Evolutionary conservation across 345 rosid genomes (phyloP).

Genomic region (Odontarrhena argentea): DNA sequence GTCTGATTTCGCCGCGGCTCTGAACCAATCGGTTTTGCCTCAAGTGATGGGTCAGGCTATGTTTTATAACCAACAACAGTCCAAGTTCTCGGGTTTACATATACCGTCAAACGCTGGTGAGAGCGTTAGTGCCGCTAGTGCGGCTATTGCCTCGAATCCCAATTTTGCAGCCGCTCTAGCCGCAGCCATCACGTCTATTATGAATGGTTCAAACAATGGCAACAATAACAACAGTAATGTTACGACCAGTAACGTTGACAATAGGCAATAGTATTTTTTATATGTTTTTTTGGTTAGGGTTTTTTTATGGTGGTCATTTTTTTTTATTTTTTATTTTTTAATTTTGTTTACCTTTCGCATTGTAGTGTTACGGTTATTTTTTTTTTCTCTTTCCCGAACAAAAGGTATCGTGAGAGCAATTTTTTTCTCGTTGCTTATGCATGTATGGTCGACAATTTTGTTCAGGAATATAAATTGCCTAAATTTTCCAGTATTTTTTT

Average conservation of each 20-base stretch:
- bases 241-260: constrained; percentile 39
- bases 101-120: constrained; percentile 46
- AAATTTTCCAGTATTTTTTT: background rate
- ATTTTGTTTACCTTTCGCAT: background rate
- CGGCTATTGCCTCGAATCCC: constrained; percentile 88
- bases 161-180: constrained; percentile 95
- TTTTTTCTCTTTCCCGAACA: background rate
- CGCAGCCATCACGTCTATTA: constrained; percentile 89
- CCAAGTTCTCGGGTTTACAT: constrained; percentile 82
- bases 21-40: constrained; percentile 43
- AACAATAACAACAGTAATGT: constrained; percentile 29
- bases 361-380: constrained; percentile 21
- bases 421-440: constrained; percentile 23
- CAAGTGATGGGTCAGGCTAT: constrained; percentile 68
- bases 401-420: background rate
- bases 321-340: no score
- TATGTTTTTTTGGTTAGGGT: constrained; percentile 18
- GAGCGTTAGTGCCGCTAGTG: constrained; percentile 46
- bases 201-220: constrained; percentile 48
- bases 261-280: constrained; percentile 29
- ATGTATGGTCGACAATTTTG: constrained; percentile 24
- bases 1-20: constrained; percentile 27
- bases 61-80: constrained; percentile 60
- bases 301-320: background rate
- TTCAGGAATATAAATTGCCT: constrained; percentile 15